Conservation (phyloP, 768 basidiomycete species). For the Termitomyces sp. region DNA sequence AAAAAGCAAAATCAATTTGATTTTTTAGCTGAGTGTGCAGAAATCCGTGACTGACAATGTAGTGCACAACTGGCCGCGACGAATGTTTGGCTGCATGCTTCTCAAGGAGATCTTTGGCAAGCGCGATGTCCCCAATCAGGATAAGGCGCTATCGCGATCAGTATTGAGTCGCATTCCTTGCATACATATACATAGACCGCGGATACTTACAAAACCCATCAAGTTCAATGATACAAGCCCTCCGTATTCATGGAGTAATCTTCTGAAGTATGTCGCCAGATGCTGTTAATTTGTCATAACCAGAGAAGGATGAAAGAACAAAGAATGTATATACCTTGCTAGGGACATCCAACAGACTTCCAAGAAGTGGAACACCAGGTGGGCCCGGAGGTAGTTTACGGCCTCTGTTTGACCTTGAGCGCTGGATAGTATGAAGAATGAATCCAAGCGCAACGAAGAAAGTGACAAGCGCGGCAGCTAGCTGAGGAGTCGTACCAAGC, state of each 20-base stretch:
- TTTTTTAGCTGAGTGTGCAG: not conserved
- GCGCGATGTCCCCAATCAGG: not conserved
- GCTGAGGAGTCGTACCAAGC: not conserved
- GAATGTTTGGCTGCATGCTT: not conserved
- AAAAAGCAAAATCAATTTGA: not conserved
- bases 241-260: not conserved
- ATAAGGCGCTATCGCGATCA: not conserved
- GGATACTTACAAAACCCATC: not conserved
- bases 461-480: not conserved
- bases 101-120: not conserved
- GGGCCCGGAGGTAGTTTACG: not conserved
- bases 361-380: not conserved
- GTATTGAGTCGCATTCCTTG: not conserved
- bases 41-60: not conserved
- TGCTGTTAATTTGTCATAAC: not conserved
- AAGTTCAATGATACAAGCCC: not conserved
- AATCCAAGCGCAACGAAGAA: not conserved
- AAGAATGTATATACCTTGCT: not conserved
- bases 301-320: not conserved
- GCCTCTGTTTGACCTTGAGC: not conserved
- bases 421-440: too few species aligned
- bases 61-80: not conserved
- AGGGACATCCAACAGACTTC: not conserved
- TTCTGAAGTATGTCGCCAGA: not conserved
- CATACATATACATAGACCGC: not conserved